phyloP scores from a whole-genome alignment of 495 filamentous ascomycete genomes.

The Aspergillus biplanus region DNA sequence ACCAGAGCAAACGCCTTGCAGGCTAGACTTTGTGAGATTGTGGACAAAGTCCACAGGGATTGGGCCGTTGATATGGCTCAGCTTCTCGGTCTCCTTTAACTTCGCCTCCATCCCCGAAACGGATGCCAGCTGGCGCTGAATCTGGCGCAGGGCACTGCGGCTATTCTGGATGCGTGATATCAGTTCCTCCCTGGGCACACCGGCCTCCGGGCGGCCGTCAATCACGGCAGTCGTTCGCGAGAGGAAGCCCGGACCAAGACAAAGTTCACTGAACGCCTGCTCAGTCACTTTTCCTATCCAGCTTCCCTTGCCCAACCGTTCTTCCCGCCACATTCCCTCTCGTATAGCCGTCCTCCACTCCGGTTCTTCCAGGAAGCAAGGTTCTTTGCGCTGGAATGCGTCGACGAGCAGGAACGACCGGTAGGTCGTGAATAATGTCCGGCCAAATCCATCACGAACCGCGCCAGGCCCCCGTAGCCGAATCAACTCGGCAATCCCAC shows the following conservation, averaged over 20 bases:
- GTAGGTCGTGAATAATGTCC: conserved; percentile 34
- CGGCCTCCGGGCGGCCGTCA: background rate
- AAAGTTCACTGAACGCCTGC: conserved; percentile 31
- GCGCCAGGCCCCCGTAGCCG: conserved; percentile 32
- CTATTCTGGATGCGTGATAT: conserved; percentile 18
- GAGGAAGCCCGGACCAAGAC: conserved; percentile 31
- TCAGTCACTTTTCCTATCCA: conserved; percentile 29
- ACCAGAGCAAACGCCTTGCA: conserved; percentile 22
- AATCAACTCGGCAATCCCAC: conserved; percentile 36
- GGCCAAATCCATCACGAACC: conserved; percentile 33
- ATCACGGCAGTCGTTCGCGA: conserved; percentile 23
- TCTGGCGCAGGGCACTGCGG: conserved; percentile 14
- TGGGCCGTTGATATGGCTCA: conserved; percentile 15
- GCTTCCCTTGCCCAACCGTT: conserved; percentile 19
- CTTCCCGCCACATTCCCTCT: conserved; percentile 23
- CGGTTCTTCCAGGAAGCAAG: conserved; percentile 34
- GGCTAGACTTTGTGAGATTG: conserved; percentile 13
- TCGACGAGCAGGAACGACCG: conserved; percentile 38
- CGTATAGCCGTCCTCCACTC: conserved; percentile 36
- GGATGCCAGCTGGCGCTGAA: conserved; percentile 21
- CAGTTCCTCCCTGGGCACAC: conserved; percentile 9
- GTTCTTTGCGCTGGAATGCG: conserved; percentile 27
- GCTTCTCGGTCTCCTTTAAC: conserved; percentile 13
- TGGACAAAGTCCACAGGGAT: conserved; percentile 18
- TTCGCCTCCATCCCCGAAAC: conserved; percentile 16